phyloP scores from a whole-genome alignment of 2,329 filamentous ascomycete species.

The Coleophoma cylindrospora region DNA sequence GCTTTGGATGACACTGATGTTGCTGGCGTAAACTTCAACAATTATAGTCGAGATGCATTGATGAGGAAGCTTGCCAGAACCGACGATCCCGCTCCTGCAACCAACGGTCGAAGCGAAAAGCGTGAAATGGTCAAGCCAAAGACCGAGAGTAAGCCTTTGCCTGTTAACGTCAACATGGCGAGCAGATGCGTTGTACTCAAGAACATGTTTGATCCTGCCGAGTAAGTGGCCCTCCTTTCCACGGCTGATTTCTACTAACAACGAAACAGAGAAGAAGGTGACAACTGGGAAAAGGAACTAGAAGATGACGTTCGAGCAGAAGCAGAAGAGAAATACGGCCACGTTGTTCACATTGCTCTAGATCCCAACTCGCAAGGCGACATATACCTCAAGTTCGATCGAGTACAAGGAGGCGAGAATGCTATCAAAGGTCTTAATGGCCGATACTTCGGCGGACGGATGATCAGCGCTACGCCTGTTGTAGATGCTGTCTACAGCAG shows the following conservation, averaged over 20 bases:
- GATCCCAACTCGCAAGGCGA: slow-evolving; percentile 93
- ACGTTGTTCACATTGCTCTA: slow-evolving; percentile 93
- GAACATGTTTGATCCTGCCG: slow-evolving; percentile 89
- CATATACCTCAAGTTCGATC: slow-evolving; percentile 98
- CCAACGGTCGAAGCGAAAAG: slow-evolving; percentile 52
- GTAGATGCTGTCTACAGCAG: slow-evolving; percentile 99
- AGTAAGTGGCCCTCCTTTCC: slow-evolving; percentile 56
- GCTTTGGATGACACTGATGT: slow-evolving; percentile 97
- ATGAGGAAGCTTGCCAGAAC: slow-evolving; percentile 98
- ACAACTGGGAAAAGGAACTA: slow-evolving; percentile 86
- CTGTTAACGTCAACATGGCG: slow-evolving; percentile 84
- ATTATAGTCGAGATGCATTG: slow-evolving; percentile 95
- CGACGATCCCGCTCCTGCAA: slow-evolving; percentile 68
- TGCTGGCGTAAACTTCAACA: slow-evolving; percentile 98
- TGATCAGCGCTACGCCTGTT: slow-evolving; percentile 91
- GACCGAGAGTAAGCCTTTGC: slow-evolving; percentile 71
- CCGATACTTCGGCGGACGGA: slow-evolving; percentile 87
- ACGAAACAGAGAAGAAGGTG: slow-evolving; percentile 70
- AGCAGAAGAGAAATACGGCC: slow-evolving; percentile 92
- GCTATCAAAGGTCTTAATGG: slow-evolving; percentile 97
- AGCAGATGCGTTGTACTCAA: slow-evolving; percentile 91
- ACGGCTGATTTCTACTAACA: slow-evolving; percentile 25
- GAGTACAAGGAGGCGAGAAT: slow-evolving; percentile 91
- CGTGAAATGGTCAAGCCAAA: slow-evolving; percentile 72
- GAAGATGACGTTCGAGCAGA: slow-evolving; percentile 91